phyloP scores from a whole-genome alignment of 805 yeast genomes.

The Zygotorulaspora chibaensis region DNA sequence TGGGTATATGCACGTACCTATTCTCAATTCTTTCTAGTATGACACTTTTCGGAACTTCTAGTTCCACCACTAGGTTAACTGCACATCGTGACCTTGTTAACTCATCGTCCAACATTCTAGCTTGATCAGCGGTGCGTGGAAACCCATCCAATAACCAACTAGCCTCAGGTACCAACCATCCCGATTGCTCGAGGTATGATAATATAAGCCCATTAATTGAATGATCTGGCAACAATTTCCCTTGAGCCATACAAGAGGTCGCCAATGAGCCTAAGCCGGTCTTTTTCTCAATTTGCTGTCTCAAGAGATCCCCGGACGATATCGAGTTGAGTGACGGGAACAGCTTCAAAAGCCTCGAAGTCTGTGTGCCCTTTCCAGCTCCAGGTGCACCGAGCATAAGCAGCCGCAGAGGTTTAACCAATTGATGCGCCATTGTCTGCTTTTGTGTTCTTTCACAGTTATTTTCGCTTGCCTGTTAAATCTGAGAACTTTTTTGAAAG shows the following conservation, averaged over 20 bases:
- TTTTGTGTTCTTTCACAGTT: no score
- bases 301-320: conserved; percentile 80
- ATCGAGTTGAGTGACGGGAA: conserved; percentile 54
- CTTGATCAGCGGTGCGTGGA: conserved; percentile 79
- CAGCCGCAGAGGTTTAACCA: conserved; percentile 50
- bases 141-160: conserved; percentile 88
- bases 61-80: conserved; percentile 75
- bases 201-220: conserved; percentile 59
- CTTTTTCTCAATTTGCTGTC: conserved; percentile 56
- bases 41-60: conserved; percentile 81
- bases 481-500: no score
- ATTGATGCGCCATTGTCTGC: not conserved
- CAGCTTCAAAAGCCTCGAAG: conserved; percentile 54
- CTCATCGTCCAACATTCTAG: conserved; percentile 48
- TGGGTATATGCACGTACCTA: conserved; percentile 76
- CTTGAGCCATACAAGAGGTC: conserved; percentile 50
- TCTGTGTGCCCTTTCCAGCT: conserved; percentile 89
- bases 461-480: no score
- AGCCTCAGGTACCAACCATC: conserved; percentile 32
- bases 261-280: conserved; percentile 58
- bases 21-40: conserved; percentile 78
- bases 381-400: conserved; percentile 92
- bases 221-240: conserved; percentile 69
- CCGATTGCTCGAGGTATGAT: conserved; percentile 39
- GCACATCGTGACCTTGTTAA: conserved; percentile 38